Percentiles rank a stretch among this genome's conserved stretches.
These are phyloP conservation scores for Croton laevigatus DNA, from an alignment of 441 rosid species.

Conservation along the genomic window DNA sequence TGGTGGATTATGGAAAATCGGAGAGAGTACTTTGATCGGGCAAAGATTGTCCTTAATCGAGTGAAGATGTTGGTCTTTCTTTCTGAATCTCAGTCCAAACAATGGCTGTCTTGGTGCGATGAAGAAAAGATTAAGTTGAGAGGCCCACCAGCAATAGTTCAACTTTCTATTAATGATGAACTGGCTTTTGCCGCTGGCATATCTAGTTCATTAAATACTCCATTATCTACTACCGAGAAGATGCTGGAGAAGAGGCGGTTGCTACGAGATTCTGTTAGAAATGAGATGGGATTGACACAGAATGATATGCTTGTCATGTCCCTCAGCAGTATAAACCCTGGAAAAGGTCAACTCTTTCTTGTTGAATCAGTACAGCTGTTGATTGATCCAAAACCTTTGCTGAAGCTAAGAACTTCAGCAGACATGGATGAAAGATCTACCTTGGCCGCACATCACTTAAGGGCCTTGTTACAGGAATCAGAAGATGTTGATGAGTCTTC, in stretches of 20 bases:
- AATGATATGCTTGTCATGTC: constrained; percentile 83
- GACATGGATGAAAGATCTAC: constrained; percentile 29
- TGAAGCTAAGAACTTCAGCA: constrained; percentile 34
- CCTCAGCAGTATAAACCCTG: constrained; percentile 89
- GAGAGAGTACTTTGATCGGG: constrained; percentile 83
- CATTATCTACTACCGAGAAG: constrained; percentile 47
- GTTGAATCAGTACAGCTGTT: constrained; percentile 61
- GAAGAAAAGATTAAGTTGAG: constrained; percentile 81
- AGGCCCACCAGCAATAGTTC: constrained; percentile 74
- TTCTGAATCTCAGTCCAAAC: constrained; percentile 77
- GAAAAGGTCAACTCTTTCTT: constrained; percentile 88
- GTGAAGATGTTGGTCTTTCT: constrained; percentile 84
- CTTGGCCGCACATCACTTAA: constrained; percentile 51
- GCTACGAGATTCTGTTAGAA: constrained; percentile 67
- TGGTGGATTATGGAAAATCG: constrained; percentile 99
- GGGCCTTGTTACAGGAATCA: constrained; percentile 57
- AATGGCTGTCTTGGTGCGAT: constrained; percentile 91
- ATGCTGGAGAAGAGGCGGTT: constrained; percentile 60
- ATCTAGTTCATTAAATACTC: constrained; percentile 66
- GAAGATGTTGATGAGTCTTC: constrained; percentile 20
- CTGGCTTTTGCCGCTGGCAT: constrained; percentile 89
- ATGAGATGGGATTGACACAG: constrained; percentile 71
- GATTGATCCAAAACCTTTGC: constrained; percentile 38
- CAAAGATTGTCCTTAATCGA: constrained; percentile 67
- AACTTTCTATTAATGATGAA: constrained; percentile 89